A percentile compares a stretch with the other conserved stretches of the same genome.
These are phyloP conservation scores for Aspergillus clavatus DNA, from an alignment of 2,329 filamentous ascomycete genomes.

Conservation along the genomic window DNA sequence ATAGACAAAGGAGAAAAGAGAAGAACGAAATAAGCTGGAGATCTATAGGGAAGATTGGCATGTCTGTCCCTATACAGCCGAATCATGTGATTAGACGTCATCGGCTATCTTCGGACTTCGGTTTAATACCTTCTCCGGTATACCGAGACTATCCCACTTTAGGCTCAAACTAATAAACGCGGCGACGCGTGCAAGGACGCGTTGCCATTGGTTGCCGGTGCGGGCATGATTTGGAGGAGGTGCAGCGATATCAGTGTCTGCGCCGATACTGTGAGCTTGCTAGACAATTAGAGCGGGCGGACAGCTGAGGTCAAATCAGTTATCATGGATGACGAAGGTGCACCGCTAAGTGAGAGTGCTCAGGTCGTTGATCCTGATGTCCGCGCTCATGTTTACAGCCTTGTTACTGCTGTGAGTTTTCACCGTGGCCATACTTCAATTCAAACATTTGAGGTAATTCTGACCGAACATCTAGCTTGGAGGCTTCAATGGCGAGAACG, in stretches of 20 bases:
- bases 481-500: slow-evolving; percentile 72
- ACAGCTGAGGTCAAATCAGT: slow-evolving; percentile 8
- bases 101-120: slow-evolving; percentile 30
- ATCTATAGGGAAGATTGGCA: neutral
- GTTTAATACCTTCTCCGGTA: slow-evolving; percentile 12
- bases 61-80: neutral
- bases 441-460: slow-evolving; percentile 16
- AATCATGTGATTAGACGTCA: slow-evolving; percentile 25
- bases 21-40: slow-evolving; percentile 1
- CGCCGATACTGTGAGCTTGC: neutral
- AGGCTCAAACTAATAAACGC: slow-evolving; percentile 12
- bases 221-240: neutral
- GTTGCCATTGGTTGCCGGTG: slow-evolving; percentile 19
- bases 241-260: neutral
- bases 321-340: slow-evolving; percentile 41
- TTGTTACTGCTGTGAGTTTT: slow-evolving; percentile 80
- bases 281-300: slow-evolving; percentile 1
- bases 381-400: slow-evolving; percentile 85
- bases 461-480: slow-evolving; percentile 59
- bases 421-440: neutral
- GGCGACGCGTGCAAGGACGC: slow-evolving; percentile 27
- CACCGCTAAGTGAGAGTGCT: slow-evolving; percentile 42
- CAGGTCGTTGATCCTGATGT: slow-evolving; percentile 81
- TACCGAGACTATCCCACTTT: neutral
- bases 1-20: slow-evolving; percentile 14